These are phyloP conservation scores for Umbelopsis sp. DNA, from an alignment of 192 early-diverging fungal species.

Conservation along the genomic window DNA sequence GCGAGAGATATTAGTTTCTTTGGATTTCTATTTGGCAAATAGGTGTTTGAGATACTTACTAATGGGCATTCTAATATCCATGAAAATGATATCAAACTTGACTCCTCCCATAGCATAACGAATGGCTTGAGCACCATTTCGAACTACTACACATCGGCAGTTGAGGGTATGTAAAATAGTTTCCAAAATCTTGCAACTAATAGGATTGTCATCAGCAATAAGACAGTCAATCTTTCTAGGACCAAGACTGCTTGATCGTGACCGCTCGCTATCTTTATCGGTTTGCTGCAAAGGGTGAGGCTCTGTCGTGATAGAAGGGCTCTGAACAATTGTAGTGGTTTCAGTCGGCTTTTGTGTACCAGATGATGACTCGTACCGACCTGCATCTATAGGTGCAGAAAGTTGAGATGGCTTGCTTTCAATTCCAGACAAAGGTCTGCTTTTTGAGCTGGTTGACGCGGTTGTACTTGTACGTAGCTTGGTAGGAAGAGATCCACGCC, in stretches of 20 bases:
- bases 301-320: not conserved
- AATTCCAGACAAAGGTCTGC: not conserved
- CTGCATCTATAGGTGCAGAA: constrained; percentile 1
- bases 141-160: constrained; percentile 81
- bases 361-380: not conserved
- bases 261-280: constrained; percentile 4
- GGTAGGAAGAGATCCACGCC: constrained; percentile 11
- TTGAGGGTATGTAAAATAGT: constrained; percentile 77
- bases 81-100: constrained; percentile 92
- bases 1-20: constrained; percentile 19
- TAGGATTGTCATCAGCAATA: constrained; percentile 92
- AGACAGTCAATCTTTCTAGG: constrained; percentile 56
- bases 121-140: constrained; percentile 91
- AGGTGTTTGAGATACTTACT: constrained; percentile 55
- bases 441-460: not conserved
- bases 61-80: constrained; percentile 93
- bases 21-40: constrained; percentile 2
- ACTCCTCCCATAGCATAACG: constrained; percentile 87
- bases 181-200: constrained; percentile 88
- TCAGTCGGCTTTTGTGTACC: not conserved
- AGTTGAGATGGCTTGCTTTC: not conserved
- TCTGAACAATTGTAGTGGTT: not conserved
- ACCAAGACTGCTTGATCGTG: constrained; percentile 12
- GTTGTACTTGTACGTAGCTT: constrained; percentile 7
- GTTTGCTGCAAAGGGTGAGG: not conserved